Base-by-base conservation (phyloP, 208 protist genomes). In the Leishmania guyanensis region DNA sequence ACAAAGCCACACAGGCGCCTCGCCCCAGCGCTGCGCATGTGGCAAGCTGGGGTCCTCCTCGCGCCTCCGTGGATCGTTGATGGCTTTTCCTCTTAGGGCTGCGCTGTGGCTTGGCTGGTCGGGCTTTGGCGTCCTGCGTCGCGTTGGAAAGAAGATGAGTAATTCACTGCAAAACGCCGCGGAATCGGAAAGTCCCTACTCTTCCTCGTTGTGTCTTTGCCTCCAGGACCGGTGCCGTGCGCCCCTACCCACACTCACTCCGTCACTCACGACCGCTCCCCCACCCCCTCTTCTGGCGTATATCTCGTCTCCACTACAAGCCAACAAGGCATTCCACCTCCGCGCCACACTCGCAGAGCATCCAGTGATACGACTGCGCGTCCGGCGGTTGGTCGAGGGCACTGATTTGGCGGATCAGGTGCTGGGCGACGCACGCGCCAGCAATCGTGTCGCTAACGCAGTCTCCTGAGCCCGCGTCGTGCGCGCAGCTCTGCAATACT, bases 391-490 rank as follows among this genome's bases (percentile, higher is more conserved):
- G 58, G 26, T 17, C 10, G 46, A 79, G 33, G 5, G 78, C 75
- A 53, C 80, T 80, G 26, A 79, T 78, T 51, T 84, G 80, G 12
- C 74, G 84, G 9, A 91, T 87, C 62, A 93, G 51, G 58, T 90
- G 80, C 83, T 91, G 88, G 62, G 90, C 87, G 26, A 90, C 64
- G 46, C 79, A 83, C 73, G 90, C 88, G 53, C 90, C 90, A 26
- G 87, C 87, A 2, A 91, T 62, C 20, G 90, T 91, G 70, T 78
- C 82, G 10, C 73, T 68, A 66, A 92, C 81, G 70, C 78, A 84
- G 53, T 69, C n/a, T 51, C 71, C 54, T 36, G 64, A 29, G 43
- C 46, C 3, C 10, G 17, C 43, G 51, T n/a, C 70, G 70, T 65
- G 4, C 22, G 39, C 73, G 33, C 48, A 54, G 14, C 50, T 14